Evolutionary conservation across 768 basidiomycete species (phyloP).

Genomic region (Tulasnella sp.): DNA sequence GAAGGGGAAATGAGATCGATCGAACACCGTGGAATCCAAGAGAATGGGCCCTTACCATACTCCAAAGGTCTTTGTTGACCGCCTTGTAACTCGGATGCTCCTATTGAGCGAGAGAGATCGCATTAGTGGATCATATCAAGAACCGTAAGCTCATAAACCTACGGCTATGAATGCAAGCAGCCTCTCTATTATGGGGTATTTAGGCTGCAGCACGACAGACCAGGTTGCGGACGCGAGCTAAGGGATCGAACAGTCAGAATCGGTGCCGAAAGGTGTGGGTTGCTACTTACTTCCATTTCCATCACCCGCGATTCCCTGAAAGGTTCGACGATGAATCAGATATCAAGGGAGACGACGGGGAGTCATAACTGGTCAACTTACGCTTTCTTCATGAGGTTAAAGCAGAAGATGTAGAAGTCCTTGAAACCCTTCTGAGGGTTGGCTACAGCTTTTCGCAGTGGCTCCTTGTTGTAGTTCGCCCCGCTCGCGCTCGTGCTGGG

Average conservation of each 20-base stretch:
- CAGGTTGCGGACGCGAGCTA: constrained; percentile 71
- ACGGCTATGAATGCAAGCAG: constrained; percentile 66
- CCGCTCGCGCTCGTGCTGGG: not conserved
- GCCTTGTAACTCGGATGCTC: constrained; percentile 63
- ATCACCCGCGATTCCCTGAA: constrained; percentile 66
- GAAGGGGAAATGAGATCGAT: not conserved
- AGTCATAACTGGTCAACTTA: constrained; percentile 44
- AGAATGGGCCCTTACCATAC: constrained; percentile 53
- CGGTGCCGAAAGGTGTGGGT: constrained; percentile 1
- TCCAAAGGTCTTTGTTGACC: constrained; percentile 82
- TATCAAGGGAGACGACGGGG: not conserved
- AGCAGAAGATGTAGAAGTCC: constrained; percentile 68
- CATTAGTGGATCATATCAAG: not conserved
- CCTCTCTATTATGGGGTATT: constrained; percentile 62
- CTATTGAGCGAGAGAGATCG: constrained; percentile 33
- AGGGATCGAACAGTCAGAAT: not conserved
- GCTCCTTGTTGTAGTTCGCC: constrained; percentile 55
- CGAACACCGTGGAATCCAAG: not conserved
- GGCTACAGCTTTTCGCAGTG: constrained; percentile 50
- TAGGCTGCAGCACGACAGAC: constrained; percentile 66
- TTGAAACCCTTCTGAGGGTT: constrained; percentile 54
- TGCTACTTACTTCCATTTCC: constrained; percentile 67
- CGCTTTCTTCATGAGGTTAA: constrained; percentile 66
- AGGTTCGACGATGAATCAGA: constrained; percentile 3
- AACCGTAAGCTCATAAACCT: constrained; percentile 32